phyloP scores from a whole-genome alignment of 1,284 basidiomycete species.

The Cystobasidiaceae sp. region DNA sequence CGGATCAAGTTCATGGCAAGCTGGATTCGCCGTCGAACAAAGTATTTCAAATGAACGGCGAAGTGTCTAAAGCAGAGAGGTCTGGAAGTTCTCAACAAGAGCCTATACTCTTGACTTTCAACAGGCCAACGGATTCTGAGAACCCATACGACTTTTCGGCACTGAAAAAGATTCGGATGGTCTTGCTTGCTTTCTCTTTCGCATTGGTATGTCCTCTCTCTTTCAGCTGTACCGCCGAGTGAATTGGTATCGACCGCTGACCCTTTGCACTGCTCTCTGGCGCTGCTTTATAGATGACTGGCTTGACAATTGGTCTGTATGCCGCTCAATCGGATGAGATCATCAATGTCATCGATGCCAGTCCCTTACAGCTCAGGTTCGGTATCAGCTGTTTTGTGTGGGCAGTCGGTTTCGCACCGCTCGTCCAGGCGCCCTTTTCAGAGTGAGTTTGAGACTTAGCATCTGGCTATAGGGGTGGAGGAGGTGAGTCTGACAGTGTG shows the following conservation, averaged over 20 bases:
- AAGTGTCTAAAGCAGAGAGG: no score
- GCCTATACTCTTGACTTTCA: constrained; percentile 3
- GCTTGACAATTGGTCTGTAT: constrained; percentile 14
- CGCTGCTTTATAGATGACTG: not conserved
- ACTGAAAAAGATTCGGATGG: constrained; percentile 14
- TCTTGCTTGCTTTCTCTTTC: constrained; percentile 2
- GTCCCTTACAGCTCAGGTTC: not conserved
- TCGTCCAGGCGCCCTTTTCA: constrained; percentile 9
- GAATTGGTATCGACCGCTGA: not conserved
- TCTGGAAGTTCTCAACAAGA: no score
- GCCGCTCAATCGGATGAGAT: not conserved
- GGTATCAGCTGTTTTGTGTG: constrained; percentile 2
- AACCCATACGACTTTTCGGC: constrained; percentile 11
- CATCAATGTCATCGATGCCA: not conserved
- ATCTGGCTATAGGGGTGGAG: no score
- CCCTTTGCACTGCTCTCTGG: not conserved
- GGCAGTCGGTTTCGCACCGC: constrained; percentile 8
- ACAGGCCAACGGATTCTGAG: constrained; percentile 1
- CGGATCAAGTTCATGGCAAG: no score
- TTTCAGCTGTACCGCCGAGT: not conserved
- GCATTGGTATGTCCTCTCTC: not conserved
- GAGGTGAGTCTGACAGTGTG: not conserved
- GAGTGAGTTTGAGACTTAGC: not conserved
- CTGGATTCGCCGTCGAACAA: no score
- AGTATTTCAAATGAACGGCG: no score